These are phyloP conservation scores for Rauvolfia tetraphylla DNA, from an alignment of 257 asterid genomes.

Conservation along the genomic window DNA sequence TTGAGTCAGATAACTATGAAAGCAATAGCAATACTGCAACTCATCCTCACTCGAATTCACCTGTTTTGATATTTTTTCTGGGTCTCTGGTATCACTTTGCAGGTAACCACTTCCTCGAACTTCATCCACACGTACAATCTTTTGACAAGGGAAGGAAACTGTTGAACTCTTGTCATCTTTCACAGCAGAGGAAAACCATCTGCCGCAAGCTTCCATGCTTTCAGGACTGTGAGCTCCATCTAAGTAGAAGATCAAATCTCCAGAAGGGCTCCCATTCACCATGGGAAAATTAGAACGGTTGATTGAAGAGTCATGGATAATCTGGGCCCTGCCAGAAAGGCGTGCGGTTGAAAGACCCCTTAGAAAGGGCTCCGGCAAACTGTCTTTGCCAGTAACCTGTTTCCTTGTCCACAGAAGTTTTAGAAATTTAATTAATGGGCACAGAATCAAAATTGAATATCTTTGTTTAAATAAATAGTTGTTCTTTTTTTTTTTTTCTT, in stretches of 20 bases:
- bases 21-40: not conserved
- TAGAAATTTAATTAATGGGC: slow-evolving; percentile 11
- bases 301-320: slow-evolving; percentile 44
- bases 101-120: slow-evolving; percentile 34
- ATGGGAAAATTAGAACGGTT: slow-evolving; percentile 21
- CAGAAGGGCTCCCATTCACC: slow-evolving; percentile 33
- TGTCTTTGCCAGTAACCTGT: slow-evolving; percentile 42
- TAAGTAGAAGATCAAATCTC: slow-evolving; percentile 65
- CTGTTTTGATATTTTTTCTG: slow-evolving; percentile 52
- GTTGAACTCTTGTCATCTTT: slow-evolving; percentile 35
- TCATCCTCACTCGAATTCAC: slow-evolving; percentile 32
- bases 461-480: not conserved
- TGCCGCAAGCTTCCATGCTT: slow-evolving; percentile 92
- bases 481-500: too few relatives aligned
- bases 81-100: slow-evolving; percentile 21
- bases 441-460: slow-evolving; percentile 5
- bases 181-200: slow-evolving; percentile 68
- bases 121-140: slow-evolving; percentile 22
- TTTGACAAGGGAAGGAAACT: slow-evolving; percentile 21
- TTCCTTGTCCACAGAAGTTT: slow-evolving; percentile 3
- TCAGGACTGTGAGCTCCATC: slow-evolving; percentile 99
- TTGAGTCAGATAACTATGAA: not conserved
- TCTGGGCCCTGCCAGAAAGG: slow-evolving; percentile 85
- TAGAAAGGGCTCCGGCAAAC: slow-evolving; percentile 61
- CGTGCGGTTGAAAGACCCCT: slow-evolving; percentile 81